Conservation (phyloP, 1,284 basidiomycete genomes). For the Gastroboletus turbinatus region DNA sequence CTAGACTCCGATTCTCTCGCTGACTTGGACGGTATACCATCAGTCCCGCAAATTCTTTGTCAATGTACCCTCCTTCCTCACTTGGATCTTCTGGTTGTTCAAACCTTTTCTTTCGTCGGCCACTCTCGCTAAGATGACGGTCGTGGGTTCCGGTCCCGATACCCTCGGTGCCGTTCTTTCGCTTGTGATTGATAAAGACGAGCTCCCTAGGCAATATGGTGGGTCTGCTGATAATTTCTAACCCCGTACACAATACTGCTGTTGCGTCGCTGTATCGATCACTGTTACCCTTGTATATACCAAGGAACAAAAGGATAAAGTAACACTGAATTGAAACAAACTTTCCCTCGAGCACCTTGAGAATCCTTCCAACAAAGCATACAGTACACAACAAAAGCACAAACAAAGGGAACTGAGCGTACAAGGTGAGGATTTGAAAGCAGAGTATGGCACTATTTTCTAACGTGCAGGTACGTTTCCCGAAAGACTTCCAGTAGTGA, state of each 20-base stretch:
- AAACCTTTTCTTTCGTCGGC: constrained; percentile 67
- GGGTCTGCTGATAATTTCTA: constrained; percentile 44
- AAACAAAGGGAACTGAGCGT: not conserved
- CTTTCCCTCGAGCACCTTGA: not conserved
- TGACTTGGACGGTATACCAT: not conserved
- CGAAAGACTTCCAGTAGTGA: not conserved
- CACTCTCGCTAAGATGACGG: constrained; percentile 74
- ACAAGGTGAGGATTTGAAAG: not conserved
- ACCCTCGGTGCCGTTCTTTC: constrained; percentile 58
- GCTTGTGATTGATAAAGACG: constrained; percentile 48
- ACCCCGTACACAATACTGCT: not conserved
- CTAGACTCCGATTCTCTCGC: no score
- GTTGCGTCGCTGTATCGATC: not conserved
- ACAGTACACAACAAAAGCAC: constrained; percentile 1
- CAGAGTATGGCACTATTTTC: not conserved
- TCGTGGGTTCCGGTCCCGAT: constrained; percentile 63
- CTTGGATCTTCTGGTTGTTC: constrained; percentile 84
- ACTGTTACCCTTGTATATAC: not conserved
- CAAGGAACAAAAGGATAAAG: not conserved
- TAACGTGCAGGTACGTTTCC: not conserved
- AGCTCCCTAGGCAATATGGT: constrained; percentile 70
- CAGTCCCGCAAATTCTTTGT: constrained; percentile 77
- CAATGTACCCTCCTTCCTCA: constrained; percentile 69
- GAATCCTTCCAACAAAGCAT: not conserved
- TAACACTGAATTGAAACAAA: not conserved